phyloP scores from a whole-genome alignment of 148 eudicot species.

The Cornus controversa region DNA sequence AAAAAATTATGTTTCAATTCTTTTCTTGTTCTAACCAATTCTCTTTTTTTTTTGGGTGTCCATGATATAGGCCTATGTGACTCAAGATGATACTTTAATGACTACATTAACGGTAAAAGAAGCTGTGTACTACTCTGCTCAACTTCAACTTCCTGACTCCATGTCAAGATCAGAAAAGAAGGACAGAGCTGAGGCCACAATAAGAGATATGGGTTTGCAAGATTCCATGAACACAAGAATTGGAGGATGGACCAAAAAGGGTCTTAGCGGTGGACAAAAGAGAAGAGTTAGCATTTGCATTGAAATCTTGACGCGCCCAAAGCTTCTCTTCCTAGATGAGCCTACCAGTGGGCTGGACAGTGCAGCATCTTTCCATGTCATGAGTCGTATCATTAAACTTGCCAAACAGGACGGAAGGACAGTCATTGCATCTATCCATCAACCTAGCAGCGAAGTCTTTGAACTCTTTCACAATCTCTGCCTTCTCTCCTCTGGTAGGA shows the following conservation, averaged over 20 bases:
- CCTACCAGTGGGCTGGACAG: constrained; percentile 20
- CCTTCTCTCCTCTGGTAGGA: constrained; percentile 54
- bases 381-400: constrained; percentile 11
- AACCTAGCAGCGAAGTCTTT: constrained; percentile 19
- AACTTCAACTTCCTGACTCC: constrained; percentile 34
- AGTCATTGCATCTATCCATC: constrained; percentile 15
- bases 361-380: constrained; percentile 21
- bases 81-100: constrained; percentile 39
- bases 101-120: constrained; percentile 33
- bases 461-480: constrained; percentile 44
- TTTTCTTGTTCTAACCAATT: too few species aligned
- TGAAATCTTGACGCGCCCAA: constrained; percentile 28
- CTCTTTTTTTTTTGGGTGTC: not conserved
- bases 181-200: constrained; percentile 28
- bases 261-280: constrained; percentile 39
- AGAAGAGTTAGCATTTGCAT: constrained; percentile 41
- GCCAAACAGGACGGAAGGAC: constrained; percentile 19
- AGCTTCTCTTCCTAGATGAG: constrained; percentile 30
- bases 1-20: too few species aligned
- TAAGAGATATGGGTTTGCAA: constrained; percentile 33
- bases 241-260: constrained; percentile 36
- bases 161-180: constrained; percentile 36
- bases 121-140: constrained; percentile 38
- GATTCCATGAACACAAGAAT: constrained; percentile 37
- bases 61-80: constrained; percentile 37